Base-by-base conservation (phyloP, 768 basidiomycete genomes). In the Tricholoma terreum region DNA sequence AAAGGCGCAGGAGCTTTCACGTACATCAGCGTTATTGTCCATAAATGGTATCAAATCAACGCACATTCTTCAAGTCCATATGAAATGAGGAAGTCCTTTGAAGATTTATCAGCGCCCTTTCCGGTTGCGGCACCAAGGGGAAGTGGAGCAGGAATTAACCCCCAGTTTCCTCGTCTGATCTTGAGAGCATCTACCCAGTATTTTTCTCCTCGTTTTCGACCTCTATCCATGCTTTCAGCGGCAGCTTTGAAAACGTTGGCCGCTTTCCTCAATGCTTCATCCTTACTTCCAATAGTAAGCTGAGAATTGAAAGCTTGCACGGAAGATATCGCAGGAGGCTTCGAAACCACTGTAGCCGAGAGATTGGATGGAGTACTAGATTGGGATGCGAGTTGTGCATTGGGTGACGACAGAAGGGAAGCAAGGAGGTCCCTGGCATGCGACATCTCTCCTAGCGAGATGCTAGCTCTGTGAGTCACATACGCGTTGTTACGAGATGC, bases 161-260 rank as follows among this genome's bases (percentile, higher is more conserved):
- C 81, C 92, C 92, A 94, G 62, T 94, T 93, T 7, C 79, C 84
- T 63, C 82, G 73, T 60, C 92, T 76, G 45, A 90, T 85, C 66
- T 83, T 87, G 46, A 94, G 76, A 3, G 92, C 92, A 67, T 92
- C 84, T 6, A 85, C 77, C 92, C 92, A 94, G 63, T 92, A 92
- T 58, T 77, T 83, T 66, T 92, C 89, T 40, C 85, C 82, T 50
- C 80, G 75, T 8, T 81, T 62, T 38, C 85, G 76, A 19, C 82
- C 77, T 50, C 82, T 75, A 64, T 91, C 89, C 73, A 92, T 83
- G 53, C 82, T 81, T 54, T 82, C 78, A 2, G 89, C 86, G 3
- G 89, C 89, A 31, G 76, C 69, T 63, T 84, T 89, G 61, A 92
- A 88, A 1, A 92, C 73, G 54, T 78, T 75, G 0, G 89, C 81